Evolutionary conservation across 371 early-diverging fungal species (phyloP).

Genomic region (Mucor indicus): DNA sequence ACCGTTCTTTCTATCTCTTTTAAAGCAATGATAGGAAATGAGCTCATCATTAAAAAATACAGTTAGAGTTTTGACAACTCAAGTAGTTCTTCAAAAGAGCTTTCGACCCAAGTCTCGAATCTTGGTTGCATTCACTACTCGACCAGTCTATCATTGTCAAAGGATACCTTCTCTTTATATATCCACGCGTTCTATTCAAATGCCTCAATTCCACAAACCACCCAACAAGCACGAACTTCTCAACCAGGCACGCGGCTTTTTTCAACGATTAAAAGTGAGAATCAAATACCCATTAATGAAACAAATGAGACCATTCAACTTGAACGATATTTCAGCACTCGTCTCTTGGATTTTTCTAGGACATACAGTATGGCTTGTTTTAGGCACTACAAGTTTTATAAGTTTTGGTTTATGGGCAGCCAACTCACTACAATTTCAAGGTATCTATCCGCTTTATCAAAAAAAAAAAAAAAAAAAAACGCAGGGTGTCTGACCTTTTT

Average conservation of each 20-base stretch:
- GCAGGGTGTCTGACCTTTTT: neutral
- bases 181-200: neutral
- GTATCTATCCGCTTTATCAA: slow-evolving; percentile 30
- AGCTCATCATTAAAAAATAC: too few relatives aligned
- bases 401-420: slow-evolving; percentile 78
- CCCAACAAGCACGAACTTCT: slow-evolving; percentile 38
- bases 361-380: slow-evolving; percentile 78
- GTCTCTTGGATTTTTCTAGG: slow-evolving; percentile 90
- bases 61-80: too few relatives aligned
- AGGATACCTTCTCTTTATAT: too few relatives aligned
- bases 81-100: too few relatives aligned
- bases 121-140: too few relatives aligned
- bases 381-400: slow-evolving; percentile 90
- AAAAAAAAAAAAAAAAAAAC: too few relatives aligned
- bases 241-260: slow-evolving; percentile 46
- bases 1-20: too few relatives aligned
- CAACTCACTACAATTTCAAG: slow-evolving; percentile 88
- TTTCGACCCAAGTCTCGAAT: too few relatives aligned
- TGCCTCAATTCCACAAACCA: slow-evolving; percentile 1
- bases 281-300: slow-evolving; percentile 60
- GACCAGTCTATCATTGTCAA: too few relatives aligned
- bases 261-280: slow-evolving; percentile 53
- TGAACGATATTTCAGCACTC: slow-evolving; percentile 88
- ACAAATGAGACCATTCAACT: slow-evolving; percentile 75
- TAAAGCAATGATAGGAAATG: too few relatives aligned